Evolutionary conservation across 2,329 filamentous ascomycete genomes (phyloP).

Genomic region (Botrytis fragariae): DNA sequence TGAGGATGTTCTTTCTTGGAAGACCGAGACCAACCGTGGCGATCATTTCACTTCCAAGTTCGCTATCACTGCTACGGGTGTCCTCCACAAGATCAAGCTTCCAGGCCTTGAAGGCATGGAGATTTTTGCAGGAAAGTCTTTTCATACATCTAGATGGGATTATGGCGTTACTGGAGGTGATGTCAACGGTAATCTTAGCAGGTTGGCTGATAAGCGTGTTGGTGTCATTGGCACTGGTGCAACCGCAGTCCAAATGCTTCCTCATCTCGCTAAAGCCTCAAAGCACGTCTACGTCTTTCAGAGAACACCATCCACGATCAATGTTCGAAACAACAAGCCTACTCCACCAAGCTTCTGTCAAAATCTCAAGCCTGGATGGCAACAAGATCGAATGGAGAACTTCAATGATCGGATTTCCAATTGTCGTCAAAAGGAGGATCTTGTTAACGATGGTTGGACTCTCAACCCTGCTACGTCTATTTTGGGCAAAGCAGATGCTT

Average conservation of each 20-base stretch:
- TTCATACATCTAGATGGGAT: constrained; percentile 59
- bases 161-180: constrained; percentile 47
- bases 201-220: constrained; percentile 52
- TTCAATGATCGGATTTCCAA: constrained; percentile 41
- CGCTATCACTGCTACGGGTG: constrained; percentile 56
- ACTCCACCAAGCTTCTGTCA: constrained; percentile 40
- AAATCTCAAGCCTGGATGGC: constrained; percentile 23
- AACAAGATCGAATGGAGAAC: constrained; percentile 19
- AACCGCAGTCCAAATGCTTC: constrained; percentile 58
- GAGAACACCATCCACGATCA: constrained; percentile 58
- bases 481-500: constrained; percentile 37
- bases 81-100: constrained; percentile 56
- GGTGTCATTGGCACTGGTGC: constrained; percentile 59
- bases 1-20: constrained; percentile 51
- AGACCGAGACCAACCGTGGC: constrained; percentile 49
- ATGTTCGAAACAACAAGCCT: constrained; percentile 50
- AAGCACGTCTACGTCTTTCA: constrained; percentile 54
- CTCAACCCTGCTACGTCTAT: constrained; percentile 36
- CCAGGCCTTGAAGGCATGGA: constrained; percentile 47
- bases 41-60: constrained; percentile 56
- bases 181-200: constrained; percentile 24
- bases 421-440: constrained; percentile 51
- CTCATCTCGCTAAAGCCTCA: constrained; percentile 52
- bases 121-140: constrained; percentile 45
- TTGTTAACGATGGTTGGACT: constrained; percentile 53